phyloP scores from a whole-genome alignment of 805 yeast genomes.

The Debaryomyces maramus region DNA sequence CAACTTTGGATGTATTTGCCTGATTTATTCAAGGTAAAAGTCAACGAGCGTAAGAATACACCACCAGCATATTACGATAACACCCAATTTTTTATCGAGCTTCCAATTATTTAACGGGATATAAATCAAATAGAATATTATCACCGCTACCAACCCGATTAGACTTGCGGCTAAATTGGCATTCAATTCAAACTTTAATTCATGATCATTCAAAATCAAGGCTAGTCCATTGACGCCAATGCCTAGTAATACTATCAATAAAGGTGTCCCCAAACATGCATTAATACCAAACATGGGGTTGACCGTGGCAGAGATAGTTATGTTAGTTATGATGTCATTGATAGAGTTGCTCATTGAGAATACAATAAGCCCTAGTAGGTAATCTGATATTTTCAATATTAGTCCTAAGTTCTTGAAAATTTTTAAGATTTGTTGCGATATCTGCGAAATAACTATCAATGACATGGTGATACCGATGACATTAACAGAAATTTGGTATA shows the following conservation, averaged over 20 bases:
- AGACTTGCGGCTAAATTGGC: conserved; percentile 25
- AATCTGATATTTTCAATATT: conserved; percentile 45
- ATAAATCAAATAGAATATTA: conserved; percentile 22
- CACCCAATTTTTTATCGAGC: conserved; percentile 32
- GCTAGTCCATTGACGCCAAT: conserved; percentile 47
- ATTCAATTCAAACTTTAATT: conserved; percentile 19
- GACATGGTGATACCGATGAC: conserved; percentile 25
- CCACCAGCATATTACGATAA: conserved; percentile 22
- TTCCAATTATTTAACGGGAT: conserved; percentile 36
- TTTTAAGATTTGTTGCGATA: conserved; percentile 25
- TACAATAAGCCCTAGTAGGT: conserved; percentile 48
- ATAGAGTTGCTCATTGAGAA: conserved; percentile 52
- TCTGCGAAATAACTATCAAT: conserved; percentile 24
- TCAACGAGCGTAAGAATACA: conserved; percentile 19
- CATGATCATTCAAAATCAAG: conserved; percentile 4
- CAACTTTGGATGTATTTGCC: neutral
- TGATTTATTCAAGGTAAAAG: conserved; percentile 10
- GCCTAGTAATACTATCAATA: conserved; percentile 49
- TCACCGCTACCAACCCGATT: conserved; percentile 24
- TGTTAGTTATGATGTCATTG: conserved; percentile 53
- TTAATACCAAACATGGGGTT: conserved; percentile 44
- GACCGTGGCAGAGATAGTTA: conserved; percentile 43
- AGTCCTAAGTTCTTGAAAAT: conserved; percentile 46
- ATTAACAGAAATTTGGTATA: conserved; percentile 8
- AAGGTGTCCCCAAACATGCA: conserved; percentile 56